Evolutionary conservation across 1,284 basidiomycete species (phyloP).

Genomic region (Austroboletus rostrupii): DNA sequence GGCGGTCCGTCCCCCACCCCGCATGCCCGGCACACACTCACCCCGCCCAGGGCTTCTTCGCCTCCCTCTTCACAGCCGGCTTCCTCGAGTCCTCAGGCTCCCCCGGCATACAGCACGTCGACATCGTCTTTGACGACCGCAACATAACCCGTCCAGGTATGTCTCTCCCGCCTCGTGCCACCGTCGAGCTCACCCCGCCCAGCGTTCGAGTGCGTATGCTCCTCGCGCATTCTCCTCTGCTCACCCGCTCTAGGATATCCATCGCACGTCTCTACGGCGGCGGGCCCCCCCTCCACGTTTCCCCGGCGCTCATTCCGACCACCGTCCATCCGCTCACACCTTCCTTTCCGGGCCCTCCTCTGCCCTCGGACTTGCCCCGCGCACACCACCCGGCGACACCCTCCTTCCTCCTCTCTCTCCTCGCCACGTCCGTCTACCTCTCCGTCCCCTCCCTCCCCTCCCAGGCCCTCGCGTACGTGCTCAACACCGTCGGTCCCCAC

Average conservation of each 20-base stretch:
- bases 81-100: slow-evolving; percentile 59
- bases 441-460: slow-evolving; percentile 76
- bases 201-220: slow-evolving; percentile 61
- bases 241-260: slow-evolving; percentile 58
- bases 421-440: slow-evolving; percentile 85
- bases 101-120: slow-evolving; percentile 45
- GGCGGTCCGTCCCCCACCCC: slow-evolving; percentile 42
- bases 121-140: slow-evolving; percentile 75
- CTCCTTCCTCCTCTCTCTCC: slow-evolving; percentile 78
- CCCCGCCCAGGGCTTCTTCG: slow-evolving; percentile 70
- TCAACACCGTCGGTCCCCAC: slow-evolving; percentile 75
- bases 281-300: slow-evolving; percentile 71
- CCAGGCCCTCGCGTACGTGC: slow-evolving; percentile 68
- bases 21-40: background rate
- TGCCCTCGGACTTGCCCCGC: slow-evolving; percentile 35
- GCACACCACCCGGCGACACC: slow-evolving; percentile 75
- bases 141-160: slow-evolving; percentile 83
- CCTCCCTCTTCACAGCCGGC: slow-evolving; percentile 77
- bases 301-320: slow-evolving; percentile 64
- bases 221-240: background rate
- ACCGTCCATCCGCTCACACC: slow-evolving; percentile 66
- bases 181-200: slow-evolving; percentile 8
- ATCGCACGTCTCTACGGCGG: slow-evolving; percentile 82
- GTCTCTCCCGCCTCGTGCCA: slow-evolving; percentile 21
- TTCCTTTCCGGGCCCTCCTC: slow-evolving; percentile 43